Evolutionary conservation across 306 rosid genomes (phyloP).

Genomic region (Rosa lucieae): DNA sequence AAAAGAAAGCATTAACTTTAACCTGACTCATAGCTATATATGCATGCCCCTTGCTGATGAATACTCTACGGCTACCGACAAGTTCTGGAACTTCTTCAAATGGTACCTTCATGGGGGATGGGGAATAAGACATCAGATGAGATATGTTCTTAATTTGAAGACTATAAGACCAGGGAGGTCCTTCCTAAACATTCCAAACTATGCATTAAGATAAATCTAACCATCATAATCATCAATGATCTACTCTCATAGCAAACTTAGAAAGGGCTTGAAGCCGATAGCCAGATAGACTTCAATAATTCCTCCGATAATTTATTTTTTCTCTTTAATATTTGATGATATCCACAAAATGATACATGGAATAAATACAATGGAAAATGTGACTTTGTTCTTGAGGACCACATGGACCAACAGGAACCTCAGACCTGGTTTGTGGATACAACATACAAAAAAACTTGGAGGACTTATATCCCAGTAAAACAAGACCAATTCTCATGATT

Average conservation of each 20-base stretch:
- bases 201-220: conserved; percentile 2
- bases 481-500: background rate
- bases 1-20: conserved; percentile 24
- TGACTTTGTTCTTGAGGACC: background rate
- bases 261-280: background rate
- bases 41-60: conserved; percentile 75
- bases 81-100: conserved; percentile 98
- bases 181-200: conserved; percentile 1
- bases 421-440: background rate
- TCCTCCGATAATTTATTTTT: background rate
- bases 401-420: conserved; percentile 4
- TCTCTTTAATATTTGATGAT: background rate
- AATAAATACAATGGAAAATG: background rate
- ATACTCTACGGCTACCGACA: conserved; percentile 81
- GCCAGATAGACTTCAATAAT: background rate
- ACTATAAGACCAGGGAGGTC: conserved; percentile 4
- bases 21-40: conserved; percentile 90
- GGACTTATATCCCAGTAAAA: background rate
- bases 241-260: background rate
- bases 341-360: background rate
- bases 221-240: conserved; percentile 11
- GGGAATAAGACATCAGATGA: conserved; percentile 16
- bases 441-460: background rate
- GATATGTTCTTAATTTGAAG: conserved; percentile 5
- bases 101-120: conserved; percentile 61